phyloP scores from a whole-genome alignment of 306 rosid genomes.

The Vicia sativa region DNA sequence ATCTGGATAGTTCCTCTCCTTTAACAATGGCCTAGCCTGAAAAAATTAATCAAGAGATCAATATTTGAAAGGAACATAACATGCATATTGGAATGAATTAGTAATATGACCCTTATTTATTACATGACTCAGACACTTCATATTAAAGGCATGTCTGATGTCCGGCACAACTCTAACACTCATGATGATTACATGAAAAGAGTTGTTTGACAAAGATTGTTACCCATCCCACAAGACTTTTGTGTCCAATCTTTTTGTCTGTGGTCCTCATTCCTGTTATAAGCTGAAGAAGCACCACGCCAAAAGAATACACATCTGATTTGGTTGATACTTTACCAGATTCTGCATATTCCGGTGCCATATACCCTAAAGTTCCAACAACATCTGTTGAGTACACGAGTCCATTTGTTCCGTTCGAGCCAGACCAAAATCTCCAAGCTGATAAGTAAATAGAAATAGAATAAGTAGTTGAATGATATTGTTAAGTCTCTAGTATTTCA shows the following conservation, averaged over 20 bases:
- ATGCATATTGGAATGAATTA: background rate
- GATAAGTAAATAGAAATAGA: conserved; percentile 3
- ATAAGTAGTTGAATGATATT: background rate
- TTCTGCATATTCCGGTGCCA: conserved; percentile 90
- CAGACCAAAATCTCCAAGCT: conserved; percentile 88
- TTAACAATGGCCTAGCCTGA: conserved; percentile 80
- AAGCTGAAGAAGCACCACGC: conserved; percentile 72
- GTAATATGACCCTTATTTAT: background rate
- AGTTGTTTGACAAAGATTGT: conserved; percentile 28
- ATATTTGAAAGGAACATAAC: background rate
- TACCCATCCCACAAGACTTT: conserved; percentile 90
- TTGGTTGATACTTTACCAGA: conserved; percentile 73
- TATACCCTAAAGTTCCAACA: conserved; percentile 76
- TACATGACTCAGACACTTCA: background rate
- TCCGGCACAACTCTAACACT: background rate
- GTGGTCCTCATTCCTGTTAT: conserved; percentile 71
- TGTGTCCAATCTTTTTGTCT: conserved; percentile 63
- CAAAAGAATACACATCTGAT: conserved; percentile 82
- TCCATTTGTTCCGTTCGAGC: conserved; percentile 58
- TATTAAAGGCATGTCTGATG: background rate
- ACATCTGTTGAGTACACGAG: conserved; percentile 45
- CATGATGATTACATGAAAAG: background rate
- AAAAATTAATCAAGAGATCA: background rate
- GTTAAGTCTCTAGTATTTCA: conserved; percentile 6
- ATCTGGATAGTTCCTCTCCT: conserved; percentile 72